These are phyloP conservation scores for Phialophora tarda DNA, from an alignment of 2,329 filamentous ascomycete genomes.

Conservation along the genomic window DNA sequence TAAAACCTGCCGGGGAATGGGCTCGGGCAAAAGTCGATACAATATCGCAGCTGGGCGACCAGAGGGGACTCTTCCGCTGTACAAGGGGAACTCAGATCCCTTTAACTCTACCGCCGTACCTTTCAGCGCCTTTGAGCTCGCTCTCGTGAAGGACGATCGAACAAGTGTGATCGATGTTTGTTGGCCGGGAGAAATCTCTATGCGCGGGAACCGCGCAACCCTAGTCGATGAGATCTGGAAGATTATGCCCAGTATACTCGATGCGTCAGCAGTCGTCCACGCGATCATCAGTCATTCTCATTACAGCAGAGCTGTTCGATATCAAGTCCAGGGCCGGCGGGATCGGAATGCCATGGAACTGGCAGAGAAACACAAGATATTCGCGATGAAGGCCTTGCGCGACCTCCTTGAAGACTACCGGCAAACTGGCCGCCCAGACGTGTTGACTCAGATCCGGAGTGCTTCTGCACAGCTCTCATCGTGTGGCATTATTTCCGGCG, in stretches of 20 bases:
- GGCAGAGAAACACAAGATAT: slow-evolving; percentile 11
- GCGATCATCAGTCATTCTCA: slow-evolving; percentile 1
- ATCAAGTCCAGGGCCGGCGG: neutral
- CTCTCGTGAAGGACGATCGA: slow-evolving; percentile 1
- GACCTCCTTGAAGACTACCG: no score
- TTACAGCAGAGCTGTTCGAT: slow-evolving; percentile 8
- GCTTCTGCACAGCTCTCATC: no score
- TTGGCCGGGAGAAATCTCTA: slow-evolving; percentile 1
- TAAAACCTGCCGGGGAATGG: neutral
- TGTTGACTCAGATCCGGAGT: no score
- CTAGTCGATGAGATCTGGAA: neutral
- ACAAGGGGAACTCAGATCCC: slow-evolving; percentile 14
- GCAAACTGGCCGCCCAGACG: no score
- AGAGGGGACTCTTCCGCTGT: neutral
- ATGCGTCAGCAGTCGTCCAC: neutral
- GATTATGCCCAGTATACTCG: slow-evolving; percentile 11
- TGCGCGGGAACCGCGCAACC: neutral
- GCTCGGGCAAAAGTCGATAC: neutral
- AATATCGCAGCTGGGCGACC: neutral
- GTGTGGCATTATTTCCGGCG: no score
- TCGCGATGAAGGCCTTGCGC: no score
- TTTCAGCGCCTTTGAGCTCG: neutral
- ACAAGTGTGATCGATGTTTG: neutral
- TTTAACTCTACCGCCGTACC: slow-evolving; percentile 4
- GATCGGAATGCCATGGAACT: neutral